These are phyloP conservation scores for Allium cepa DNA, from an alignment of 106 monocot genomes.

Conservation along the genomic window DNA sequence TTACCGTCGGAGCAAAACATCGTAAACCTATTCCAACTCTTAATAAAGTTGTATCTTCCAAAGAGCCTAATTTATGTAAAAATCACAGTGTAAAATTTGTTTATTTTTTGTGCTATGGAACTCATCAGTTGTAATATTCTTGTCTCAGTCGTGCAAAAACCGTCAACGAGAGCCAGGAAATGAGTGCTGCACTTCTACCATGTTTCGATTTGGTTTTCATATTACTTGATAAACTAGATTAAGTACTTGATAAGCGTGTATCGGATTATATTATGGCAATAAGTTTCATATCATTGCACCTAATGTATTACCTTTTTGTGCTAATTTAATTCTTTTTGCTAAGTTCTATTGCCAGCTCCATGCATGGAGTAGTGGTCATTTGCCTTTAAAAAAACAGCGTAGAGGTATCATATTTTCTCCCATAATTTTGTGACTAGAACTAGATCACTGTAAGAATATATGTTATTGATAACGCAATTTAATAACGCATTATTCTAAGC, in stretches of 20 bases:
- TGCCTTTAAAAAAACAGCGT: conserved; percentile 38
- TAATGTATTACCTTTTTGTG: background rate
- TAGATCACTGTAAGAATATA: no score
- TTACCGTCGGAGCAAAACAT: no score
- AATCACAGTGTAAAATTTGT: no score
- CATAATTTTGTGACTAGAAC: background rate
- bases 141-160: conserved; percentile 92
- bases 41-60: no score
- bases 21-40: no score
- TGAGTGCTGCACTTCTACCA: conserved; percentile 91
- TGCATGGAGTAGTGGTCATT: conserved; percentile 31
- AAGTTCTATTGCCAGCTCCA: conserved; percentile 49
- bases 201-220: conserved; percentile 98
- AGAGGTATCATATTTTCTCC: conserved; percentile 28
- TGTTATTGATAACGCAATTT: no score
- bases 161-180: conserved; percentile 95
- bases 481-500: no score
- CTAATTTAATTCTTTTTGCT: background rate
- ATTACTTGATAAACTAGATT: conserved; percentile 94
- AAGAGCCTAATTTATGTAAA: no score
- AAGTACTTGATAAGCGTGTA: conserved; percentile 82
- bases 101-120: no score
- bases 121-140: background rate
- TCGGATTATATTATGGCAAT: conserved; percentile 99
- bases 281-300: conserved; percentile 20